Base-by-base conservation (phyloP, 257 asterid genomes). In the Penstemon newberryi region DNA sequence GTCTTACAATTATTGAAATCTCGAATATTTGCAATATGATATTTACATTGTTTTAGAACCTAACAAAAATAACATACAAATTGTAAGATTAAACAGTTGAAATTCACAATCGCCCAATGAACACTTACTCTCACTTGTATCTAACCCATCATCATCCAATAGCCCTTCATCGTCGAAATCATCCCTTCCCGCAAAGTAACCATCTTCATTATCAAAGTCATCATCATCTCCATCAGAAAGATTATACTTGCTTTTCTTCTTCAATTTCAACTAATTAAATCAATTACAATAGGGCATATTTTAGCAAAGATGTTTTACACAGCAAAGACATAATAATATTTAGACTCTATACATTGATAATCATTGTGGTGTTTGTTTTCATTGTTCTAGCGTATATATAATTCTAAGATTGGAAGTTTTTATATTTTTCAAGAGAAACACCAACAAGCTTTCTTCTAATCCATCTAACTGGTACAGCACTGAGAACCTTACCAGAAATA, bases 161-260 rank as follows among this genome's bases (percentile, higher is more conserved):
- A 82, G 89, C 44, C 80, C 73, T 39, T 85, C 96, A 45, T 91
- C 97, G 56, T 91, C 95, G 79, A 75, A 94, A 82, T 94, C 99
- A 75, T 94, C 99, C 73, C 82, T 75, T 72, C 74, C 96, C 6
- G 70, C 78, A 55, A 84, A 71, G 55, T 71, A 76, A 9, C 78
- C 78, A 56, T 63, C 91, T 65, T 46, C 83, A 69, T 76, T 52
- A 57, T 77, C 96, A 71, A 93, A 79, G 56, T 84, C 95, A 40
- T 94, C 99, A 38, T 94, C 99, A 79, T 91, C 96, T 33, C 92
- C 99, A 65, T 94, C 99, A 58, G 97, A 89, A 50, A 94, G 76
- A 82, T 89, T 91, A 77, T 67, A 94, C 82, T 85, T 88, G 79
- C 80, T 79, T 72, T 79, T 82, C 80, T 84, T 91, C 78, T 82